Evolutionary conservation across 2,329 filamentous ascomycete species (phyloP), one percentile per base, ranked within the genome.

Genomic region (Trichoderma hamatum): DNA sequence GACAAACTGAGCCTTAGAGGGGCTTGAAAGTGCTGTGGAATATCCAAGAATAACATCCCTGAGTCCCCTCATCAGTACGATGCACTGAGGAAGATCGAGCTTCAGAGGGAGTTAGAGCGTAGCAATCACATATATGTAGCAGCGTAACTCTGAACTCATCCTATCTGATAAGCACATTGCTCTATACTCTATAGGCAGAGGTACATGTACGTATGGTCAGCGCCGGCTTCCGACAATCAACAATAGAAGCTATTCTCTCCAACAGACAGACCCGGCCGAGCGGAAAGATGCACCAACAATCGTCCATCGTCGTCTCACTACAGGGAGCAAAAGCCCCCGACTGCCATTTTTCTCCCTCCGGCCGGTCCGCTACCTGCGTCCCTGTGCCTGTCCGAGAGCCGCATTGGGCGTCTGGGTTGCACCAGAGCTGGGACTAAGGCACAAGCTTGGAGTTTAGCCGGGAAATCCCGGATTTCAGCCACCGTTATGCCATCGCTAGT

Each of bases 401-500:
- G 55, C 21, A 6, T 32, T 24, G 32, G 55, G 55, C 55, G 34
- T n/a, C 21, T 32, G 32, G n/a, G n/a, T n/a, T 7, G 59, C 24
- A 43, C 3, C 5, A 34, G 10, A 5, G 10, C 10, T 10, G 32
- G 46, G n/a, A 11, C 46, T 24, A 52, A 36, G 30, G 30, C 30
- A 7, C 30, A 7, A 24, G 32, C 26, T 49, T 49, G 30, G 30
- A 24, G 61, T 63, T 67, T 58, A 49, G 28, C 71, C 68, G 69
- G 52, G 61, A 71, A 71, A 69, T 66, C 46, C 73, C 72, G 72
- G 73, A 70, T 69, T 74, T 72, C 72, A 72, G 69, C 73, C 73
- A 70, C 66, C 19, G 26, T 71, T 69, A 54, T 63, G 68, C 39
- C 54, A 51, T 30, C 16, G 30, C 63, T 30, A 59, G 39, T 54